Percentiles rank a stretch among this genome's conserved stretches.
These are phyloP conservation scores for Penicillium bialowiezense DNA, from an alignment of 495 filamentous ascomycete genomes.

Conservation along the genomic window DNA sequence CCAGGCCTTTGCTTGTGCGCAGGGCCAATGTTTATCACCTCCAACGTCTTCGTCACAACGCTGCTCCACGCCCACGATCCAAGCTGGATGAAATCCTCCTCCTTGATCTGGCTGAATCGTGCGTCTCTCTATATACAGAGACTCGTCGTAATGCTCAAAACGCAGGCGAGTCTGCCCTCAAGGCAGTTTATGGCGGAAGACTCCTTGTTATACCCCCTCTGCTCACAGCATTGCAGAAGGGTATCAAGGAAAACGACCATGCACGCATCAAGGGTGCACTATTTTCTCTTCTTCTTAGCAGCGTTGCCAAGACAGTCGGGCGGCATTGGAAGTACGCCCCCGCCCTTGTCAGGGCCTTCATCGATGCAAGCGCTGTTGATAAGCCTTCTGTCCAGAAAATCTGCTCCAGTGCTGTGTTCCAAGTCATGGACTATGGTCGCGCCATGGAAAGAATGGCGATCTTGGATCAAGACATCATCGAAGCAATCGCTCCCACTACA, in stretches of 20 bases:
- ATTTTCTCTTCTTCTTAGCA: slow-evolving; percentile 85
- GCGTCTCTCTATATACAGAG: slow-evolving; percentile 92
- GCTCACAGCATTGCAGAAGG: slow-evolving; percentile 72
- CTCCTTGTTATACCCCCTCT: slow-evolving; percentile 86
- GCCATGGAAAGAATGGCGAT: slow-evolving; percentile 83
- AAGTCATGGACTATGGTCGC: slow-evolving; percentile 88
- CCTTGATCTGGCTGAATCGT: slow-evolving; percentile 84
- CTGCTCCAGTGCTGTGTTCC: slow-evolving; percentile 73
- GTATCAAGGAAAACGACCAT: slow-evolving; percentile 78
- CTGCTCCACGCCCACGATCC: slow-evolving; percentile 77
- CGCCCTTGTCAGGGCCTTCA: slow-evolving; percentile 78
- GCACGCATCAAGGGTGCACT: slow-evolving; percentile 91
- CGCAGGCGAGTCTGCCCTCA: slow-evolving; percentile 91
- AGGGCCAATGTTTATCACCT: slow-evolving; percentile 93
- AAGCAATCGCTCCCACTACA: slow-evolving; percentile 70
- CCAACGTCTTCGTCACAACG: slow-evolving; percentile 89
- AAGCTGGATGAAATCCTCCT: slow-evolving; percentile 80
- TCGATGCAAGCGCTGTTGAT: slow-evolving; percentile 84
- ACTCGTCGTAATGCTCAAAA: slow-evolving; percentile 90
- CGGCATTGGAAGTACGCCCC: slow-evolving; percentile 93
- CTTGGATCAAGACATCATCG: slow-evolving; percentile 67
- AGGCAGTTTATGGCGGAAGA: slow-evolving; percentile 80
- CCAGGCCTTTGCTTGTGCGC: slow-evolving; percentile 80
- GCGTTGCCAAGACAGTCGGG: slow-evolving; percentile 79
- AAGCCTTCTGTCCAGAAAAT: slow-evolving; percentile 92